Evolutionary conservation across 1,139 yeast species (phyloP), one percentile per base, ranked within the genome.

Genomic region (Candida smagusa): DNA sequence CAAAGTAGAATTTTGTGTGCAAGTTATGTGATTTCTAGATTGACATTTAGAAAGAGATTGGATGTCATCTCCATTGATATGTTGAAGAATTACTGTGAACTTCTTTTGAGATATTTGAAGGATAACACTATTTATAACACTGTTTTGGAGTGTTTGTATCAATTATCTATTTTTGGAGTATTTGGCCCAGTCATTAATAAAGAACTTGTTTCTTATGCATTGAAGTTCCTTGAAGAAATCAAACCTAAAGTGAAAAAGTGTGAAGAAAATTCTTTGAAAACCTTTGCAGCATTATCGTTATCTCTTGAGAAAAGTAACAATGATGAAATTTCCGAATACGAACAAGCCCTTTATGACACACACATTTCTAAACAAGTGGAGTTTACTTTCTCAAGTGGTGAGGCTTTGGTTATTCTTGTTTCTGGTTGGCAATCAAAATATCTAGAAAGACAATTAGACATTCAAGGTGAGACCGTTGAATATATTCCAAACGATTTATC

Each of bases 371-470:
- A 84, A 46, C 89, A 85, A 46, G 68, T 79, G 8, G 97, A 90
- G 44, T 77, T 71, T 40, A 62, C 84, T 28, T 88, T 92, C 50
- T 72, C 90, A 0, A 74, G 83, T 37, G 97, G 97, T 40, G 97
- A 92, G 56, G 92, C 96, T 0, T 62, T 89, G 22, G 72, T 87
- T 25, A 67, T 87, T 12, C 54, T 83, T 5, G 80, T 87, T 0
- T 72, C 81, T 22, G 96, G 97, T 0, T 86, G 95, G 95, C 56
- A 70, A 2, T 82, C 96, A 0, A 71, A 67, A 21, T 70, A 73
- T 11, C 62, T 88, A 44, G 58, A 61, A 30, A 66, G 76, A 31
- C 61, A 70, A 21, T 47, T 79, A 27, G 90, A 84, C 53, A 65
- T 82, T 11, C 72, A 62, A 38, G 71, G 62, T 11, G 59, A 49